phyloP scores from a whole-genome alignment of 2,329 filamentous ascomycete species.

The Zasmidium cellare region DNA sequence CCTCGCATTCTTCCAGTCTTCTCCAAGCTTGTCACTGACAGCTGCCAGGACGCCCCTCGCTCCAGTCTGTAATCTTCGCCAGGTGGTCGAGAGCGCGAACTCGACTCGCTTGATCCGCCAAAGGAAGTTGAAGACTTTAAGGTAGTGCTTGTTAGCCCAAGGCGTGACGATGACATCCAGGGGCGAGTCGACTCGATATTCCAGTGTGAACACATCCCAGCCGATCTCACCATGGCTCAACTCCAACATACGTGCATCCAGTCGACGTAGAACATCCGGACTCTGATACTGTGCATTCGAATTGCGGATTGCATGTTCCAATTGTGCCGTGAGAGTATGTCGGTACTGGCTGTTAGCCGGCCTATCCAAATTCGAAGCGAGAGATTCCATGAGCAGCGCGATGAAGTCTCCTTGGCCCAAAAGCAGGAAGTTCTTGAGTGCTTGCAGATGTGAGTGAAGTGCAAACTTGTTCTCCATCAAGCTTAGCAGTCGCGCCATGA shows the following conservation, averaged over 20 bases:
- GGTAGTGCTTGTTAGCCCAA: conserved; percentile 92
- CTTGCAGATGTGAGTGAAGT: conserved; percentile 86
- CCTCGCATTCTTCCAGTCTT: conserved; percentile 84
- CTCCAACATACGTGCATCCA: conserved; percentile 98
- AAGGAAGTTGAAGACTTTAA: conserved; percentile 98
- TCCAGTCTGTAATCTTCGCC: conserved; percentile 95
- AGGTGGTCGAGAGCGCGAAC: conserved; percentile 85
- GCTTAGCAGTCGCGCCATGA: conserved; percentile 90
- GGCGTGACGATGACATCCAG: conserved; percentile 97
- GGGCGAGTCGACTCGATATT: conserved; percentile 96
- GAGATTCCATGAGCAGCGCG: conserved; percentile 91
- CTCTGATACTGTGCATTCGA: conserved; percentile 97
- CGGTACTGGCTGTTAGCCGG: conserved; percentile 96
- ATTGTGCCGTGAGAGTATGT: conserved; percentile 93
- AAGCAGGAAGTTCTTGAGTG: conserved; percentile 90
- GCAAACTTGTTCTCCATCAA: conserved; percentile 96
- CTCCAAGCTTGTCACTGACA: conserved; percentile 60
- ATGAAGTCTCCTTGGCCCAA: conserved; percentile 97
- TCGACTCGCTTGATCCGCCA: conserved; percentile 98
- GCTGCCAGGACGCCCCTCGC: conserved; percentile 84
- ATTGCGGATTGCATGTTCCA: conserved; percentile 94
- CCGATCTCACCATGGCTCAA: conserved; percentile 95
- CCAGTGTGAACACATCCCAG: conserved; percentile 98
- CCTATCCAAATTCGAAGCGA: conserved; percentile 87
- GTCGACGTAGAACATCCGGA: conserved; percentile 81